Percentiles rank a stretch among this genome's conserved stretches.
phyloP scores from a whole-genome alignment of 768 basidiomycete genomes.

The Fomitopsis pulvina region DNA sequence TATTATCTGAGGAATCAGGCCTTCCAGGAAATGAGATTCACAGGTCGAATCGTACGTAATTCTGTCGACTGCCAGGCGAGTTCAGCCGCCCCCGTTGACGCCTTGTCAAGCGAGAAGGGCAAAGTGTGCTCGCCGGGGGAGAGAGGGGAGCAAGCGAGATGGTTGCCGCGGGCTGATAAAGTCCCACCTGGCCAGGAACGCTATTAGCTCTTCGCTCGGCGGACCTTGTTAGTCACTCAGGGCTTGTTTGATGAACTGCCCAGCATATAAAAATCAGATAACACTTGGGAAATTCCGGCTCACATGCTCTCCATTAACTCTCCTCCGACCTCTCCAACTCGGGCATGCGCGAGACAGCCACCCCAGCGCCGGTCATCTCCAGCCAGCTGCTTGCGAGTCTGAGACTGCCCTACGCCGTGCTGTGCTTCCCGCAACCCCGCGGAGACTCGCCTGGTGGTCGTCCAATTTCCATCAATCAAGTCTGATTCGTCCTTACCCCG shows the following conservation, averaged over 20 bases:
- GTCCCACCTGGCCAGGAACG: constrained; percentile 6
- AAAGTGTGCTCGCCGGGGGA: background rate
- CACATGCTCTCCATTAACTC: constrained; percentile 11
- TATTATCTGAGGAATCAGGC: constrained; percentile 31
- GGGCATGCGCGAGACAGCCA: too few species aligned
- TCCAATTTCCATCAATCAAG: background rate
- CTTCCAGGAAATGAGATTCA: constrained; percentile 15
- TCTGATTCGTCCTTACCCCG: background rate
- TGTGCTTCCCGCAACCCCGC: too few species aligned
- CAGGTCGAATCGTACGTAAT: constrained; percentile 46
- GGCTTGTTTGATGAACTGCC: constrained; percentile 12
- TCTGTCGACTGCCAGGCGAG: constrained; percentile 11
- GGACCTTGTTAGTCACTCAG: constrained; percentile 7
- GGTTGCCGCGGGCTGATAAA: background rate
- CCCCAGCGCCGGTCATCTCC: too few species aligned
- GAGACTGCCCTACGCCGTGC: too few species aligned
- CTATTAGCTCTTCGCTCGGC: background rate
- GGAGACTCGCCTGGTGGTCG: too few species aligned
- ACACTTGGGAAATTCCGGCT: constrained; percentile 15
- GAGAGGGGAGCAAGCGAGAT: background rate
- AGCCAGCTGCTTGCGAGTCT: too few species aligned
- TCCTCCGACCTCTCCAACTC: background rate
- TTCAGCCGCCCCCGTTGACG: constrained; percentile 2
- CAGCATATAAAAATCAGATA: constrained; percentile 17
- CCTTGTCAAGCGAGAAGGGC: background rate